phyloP scores from a whole-genome alignment of 1,139 yeast species.

The Insectozyma bohioensis region DNA sequence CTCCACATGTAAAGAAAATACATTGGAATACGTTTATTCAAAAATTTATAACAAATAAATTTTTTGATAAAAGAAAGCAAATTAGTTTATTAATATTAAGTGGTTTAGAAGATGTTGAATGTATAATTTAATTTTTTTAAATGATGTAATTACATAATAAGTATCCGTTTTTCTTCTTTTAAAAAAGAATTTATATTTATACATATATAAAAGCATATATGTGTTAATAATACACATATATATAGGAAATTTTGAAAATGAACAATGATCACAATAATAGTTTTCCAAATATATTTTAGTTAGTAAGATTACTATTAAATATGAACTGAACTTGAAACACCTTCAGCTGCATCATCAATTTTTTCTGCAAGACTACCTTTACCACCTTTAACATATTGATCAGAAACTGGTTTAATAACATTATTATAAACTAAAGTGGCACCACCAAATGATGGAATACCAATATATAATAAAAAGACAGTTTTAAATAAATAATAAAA shows the following conservation, averaged over 20 bases:
- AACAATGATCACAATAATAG: too few relatives aligned
- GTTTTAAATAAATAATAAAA: slow-evolving; percentile 96
- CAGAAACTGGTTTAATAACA: slow-evolving; percentile 71
- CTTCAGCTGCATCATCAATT: slow-evolving; percentile 49
- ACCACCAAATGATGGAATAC: slow-evolving; percentile 86
- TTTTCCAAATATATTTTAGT: too few relatives aligned
- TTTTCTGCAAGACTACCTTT: slow-evolving; percentile 28
- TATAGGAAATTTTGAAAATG: too few relatives aligned
- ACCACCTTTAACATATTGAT: slow-evolving; percentile 44
- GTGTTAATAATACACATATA: too few relatives aligned
- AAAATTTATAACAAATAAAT: slow-evolving; percentile 7
- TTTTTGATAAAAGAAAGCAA: slow-evolving; percentile 6
- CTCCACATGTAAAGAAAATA: slow-evolving; percentile 9
- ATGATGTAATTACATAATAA: too few relatives aligned
- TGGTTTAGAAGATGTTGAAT: slow-evolving; percentile 17
- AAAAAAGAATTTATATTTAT: too few relatives aligned
- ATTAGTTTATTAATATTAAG: slow-evolving; percentile 12
- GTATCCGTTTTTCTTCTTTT: too few relatives aligned
- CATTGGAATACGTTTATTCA: slow-evolving; percentile 11
- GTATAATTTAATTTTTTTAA: too few relatives aligned
- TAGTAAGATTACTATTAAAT: too few relatives aligned
- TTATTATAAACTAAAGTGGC: slow-evolving; percentile 67
- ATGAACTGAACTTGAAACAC: slow-evolving; percentile 33
- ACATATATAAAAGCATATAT: too few relatives aligned
- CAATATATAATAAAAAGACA: slow-evolving; percentile 79